These are phyloP conservation scores for Panicum hallii DNA, from an alignment of 202 grass and related monocot species.

Conservation along the genomic window DNA sequence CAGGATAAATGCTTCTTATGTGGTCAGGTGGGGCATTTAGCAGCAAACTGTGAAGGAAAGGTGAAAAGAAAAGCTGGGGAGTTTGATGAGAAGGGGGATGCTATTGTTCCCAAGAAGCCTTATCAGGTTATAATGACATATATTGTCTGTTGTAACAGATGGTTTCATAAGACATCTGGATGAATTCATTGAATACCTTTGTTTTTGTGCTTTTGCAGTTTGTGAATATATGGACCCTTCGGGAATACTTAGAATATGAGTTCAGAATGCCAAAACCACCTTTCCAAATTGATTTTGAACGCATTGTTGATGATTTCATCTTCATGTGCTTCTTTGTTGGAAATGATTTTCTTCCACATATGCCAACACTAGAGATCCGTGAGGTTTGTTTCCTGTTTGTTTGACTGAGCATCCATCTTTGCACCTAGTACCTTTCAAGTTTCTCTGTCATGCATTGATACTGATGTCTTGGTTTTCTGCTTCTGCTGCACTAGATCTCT, in stretches of 20 bases:
- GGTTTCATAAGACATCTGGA: slow-evolving; percentile 1
- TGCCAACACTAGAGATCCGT: slow-evolving; percentile 98
- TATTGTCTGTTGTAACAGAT: slow-evolving; percentile 27
- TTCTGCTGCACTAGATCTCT: slow-evolving; percentile 1
- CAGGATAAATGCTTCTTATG: slow-evolving; percentile 99
- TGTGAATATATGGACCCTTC: slow-evolving; percentile 97
- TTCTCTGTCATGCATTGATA: no score
- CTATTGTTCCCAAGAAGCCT: slow-evolving; percentile 80
- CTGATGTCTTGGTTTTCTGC: not conserved
- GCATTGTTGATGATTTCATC: slow-evolving; percentile 98
- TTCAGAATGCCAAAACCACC: slow-evolving; percentile 90
- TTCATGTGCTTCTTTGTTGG: slow-evolving; percentile 99
- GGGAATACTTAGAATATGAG: slow-evolving; percentile 95
- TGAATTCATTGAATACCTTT: not conserved
- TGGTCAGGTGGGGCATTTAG: slow-evolving; percentile 98
- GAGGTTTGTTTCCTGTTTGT: slow-evolving; percentile 71
- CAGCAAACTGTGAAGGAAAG: slow-evolving; percentile 91
- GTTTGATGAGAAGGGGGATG: slow-evolving; percentile 87
- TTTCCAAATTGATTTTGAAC: slow-evolving; percentile 90
- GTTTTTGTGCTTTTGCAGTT: slow-evolving; percentile 59
- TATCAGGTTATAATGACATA: slow-evolving; percentile 72
- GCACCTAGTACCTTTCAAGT: slow-evolving; percentile 16
- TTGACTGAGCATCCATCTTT: slow-evolving; percentile 26
- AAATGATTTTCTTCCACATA: slow-evolving; percentile 99
- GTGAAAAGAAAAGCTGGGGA: slow-evolving; percentile 95